phyloP scores from a whole-genome alignment of 1,284 basidiomycete genomes.

The Boletus semigastroideus region DNA sequence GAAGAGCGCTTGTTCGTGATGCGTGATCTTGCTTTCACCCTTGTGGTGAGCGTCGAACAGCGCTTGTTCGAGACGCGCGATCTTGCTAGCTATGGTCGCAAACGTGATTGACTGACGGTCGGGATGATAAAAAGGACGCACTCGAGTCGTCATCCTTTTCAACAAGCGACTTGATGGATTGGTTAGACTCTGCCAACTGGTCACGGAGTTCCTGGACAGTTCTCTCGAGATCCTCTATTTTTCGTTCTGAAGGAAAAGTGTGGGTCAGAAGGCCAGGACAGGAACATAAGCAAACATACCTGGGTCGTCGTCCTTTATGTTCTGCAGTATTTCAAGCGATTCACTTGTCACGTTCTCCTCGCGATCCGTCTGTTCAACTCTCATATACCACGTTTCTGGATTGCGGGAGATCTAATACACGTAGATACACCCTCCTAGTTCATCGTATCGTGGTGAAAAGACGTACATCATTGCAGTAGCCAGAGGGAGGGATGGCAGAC shows the following conservation, averaged over 20 bases:
- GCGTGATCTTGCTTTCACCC: neutral
- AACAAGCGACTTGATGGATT: neutral
- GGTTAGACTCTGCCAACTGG: neutral
- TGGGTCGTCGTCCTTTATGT: neutral
- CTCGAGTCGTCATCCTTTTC: neutral
- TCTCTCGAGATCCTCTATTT: neutral
- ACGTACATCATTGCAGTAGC: neutral
- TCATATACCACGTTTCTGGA: too few relatives aligned
- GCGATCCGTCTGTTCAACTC: neutral
- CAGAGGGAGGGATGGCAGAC: neutral
- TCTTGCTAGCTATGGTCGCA: neutral
- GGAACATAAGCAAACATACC: neutral
- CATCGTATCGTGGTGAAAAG: neutral
- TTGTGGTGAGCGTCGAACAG: neutral
- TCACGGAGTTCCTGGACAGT: neutral
- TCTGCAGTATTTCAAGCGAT: neutral
- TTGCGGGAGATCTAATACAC: neutral
- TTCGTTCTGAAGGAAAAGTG: neutral
- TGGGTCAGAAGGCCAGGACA: neutral
- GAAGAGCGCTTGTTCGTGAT: neutral
- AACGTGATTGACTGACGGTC: neutral
- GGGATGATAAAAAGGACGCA: neutral
- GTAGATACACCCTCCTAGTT: neutral
- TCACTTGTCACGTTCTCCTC: neutral
- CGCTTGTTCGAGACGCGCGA: neutral